Evolutionary conservation across 2,329 filamentous ascomycete genomes (phyloP).

Genomic region (Scedosporium apiospermum): DNA sequence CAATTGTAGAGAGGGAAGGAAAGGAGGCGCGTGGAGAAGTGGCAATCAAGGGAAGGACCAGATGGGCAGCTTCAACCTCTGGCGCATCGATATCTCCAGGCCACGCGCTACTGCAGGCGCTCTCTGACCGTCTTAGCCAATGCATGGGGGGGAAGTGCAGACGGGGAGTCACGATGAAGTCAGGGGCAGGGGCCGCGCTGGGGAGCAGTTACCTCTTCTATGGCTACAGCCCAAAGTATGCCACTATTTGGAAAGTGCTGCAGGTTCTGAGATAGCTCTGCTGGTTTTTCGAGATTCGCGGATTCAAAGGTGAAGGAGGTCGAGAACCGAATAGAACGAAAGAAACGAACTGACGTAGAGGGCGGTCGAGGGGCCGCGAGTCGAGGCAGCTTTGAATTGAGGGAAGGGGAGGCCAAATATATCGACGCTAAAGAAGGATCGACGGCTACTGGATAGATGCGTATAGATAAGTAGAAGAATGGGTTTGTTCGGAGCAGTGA

Average conservation of each 20-base stretch:
- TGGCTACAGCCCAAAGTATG: not conserved
- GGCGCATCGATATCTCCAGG: not conserved
- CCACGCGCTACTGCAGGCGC: too few species aligned
- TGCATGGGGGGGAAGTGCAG: not conserved
- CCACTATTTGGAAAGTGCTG: not conserved
- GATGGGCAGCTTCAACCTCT: not conserved
- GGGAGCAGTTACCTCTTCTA: too few species aligned
- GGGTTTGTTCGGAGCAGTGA: not conserved
- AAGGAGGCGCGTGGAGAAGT: slow-evolving; percentile 7
- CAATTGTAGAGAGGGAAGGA: not conserved
- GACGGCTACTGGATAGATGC: not conserved
- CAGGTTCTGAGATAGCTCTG: not conserved
- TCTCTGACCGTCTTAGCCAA: too few species aligned
- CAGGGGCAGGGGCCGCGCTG: too few species aligned
- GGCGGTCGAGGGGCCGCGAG: not conserved
- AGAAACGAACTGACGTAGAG: not conserved
- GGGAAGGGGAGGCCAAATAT: not conserved
- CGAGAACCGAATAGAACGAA: not conserved
- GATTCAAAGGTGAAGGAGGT: not conserved
- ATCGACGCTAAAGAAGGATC: not conserved
- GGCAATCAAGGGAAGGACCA: not conserved
- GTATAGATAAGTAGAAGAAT: not conserved
- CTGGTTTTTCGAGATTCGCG: not conserved
- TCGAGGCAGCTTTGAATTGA: not conserved
- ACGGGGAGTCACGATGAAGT: too few species aligned